Conservation (phyloP, 2,329 filamentous ascomycete species). For the Cordyceps javanica region DNA sequence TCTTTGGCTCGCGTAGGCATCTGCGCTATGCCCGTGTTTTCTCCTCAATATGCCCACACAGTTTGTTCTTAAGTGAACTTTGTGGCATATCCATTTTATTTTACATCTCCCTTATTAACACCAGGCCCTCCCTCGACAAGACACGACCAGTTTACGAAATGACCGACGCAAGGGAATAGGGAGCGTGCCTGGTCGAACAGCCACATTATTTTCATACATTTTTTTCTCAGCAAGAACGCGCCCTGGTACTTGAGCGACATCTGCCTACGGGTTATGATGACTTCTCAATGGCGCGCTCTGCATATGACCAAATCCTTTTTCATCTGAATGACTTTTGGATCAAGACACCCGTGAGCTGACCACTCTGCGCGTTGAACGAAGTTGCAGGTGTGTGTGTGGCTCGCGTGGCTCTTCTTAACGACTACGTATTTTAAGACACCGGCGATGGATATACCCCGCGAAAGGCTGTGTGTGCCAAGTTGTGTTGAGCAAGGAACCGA, state of each 20-base stretch:
- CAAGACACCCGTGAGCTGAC: constrained; percentile 23
- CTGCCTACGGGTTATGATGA: constrained; percentile 19
- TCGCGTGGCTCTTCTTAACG: constrained; percentile 31
- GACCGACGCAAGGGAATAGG: constrained; percentile 10
- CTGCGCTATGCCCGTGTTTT: constrained; percentile 21
- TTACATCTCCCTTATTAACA: constrained; percentile 9
- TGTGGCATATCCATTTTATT: constrained; percentile 5
- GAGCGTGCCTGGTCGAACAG: constrained; percentile 11
- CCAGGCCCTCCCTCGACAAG: constrained; percentile 6
- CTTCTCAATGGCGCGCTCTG: constrained; percentile 20
- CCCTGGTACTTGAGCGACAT: constrained; percentile 20
- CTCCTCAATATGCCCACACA: constrained; percentile 15
- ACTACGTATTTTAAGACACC: constrained; percentile 29
- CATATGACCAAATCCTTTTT: constrained; percentile 16
- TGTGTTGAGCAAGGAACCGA: constrained; percentile 14
- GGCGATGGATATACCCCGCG: constrained; percentile 38
- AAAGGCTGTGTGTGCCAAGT: constrained; percentile 27
- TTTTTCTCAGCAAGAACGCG: constrained; percentile 25
- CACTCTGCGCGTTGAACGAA: constrained; percentile 28
- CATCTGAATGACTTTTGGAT: constrained; percentile 23
- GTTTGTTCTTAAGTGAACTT: not conserved
- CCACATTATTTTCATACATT: constrained; percentile 18
- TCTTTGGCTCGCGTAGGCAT: constrained; percentile 25
- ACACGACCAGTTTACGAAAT: constrained; percentile 7
- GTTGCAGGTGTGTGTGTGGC: constrained; percentile 21